Conservation (phyloP, 805 yeast species). For the Kuraishia piskuri region DNA sequence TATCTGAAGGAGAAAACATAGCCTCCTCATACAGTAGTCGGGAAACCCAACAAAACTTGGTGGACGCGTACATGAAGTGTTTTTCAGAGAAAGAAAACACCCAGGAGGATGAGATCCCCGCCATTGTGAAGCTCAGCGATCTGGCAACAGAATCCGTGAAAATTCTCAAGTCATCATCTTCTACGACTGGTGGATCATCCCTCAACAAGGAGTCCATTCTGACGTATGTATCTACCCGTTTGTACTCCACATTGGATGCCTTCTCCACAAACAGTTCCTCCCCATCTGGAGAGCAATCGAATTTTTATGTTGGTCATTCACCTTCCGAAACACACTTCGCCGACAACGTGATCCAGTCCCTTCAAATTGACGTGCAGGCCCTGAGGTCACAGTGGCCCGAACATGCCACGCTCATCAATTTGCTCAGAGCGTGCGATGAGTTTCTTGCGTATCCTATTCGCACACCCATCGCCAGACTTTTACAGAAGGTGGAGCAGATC, state of each 20-base stretch:
- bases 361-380: constrained; percentile 35
- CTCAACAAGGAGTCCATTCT: not conserved
- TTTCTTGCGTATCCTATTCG: constrained; percentile 50
- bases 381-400: constrained; percentile 82
- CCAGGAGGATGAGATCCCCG: not conserved
- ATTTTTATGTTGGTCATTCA: constrained; percentile 62
- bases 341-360: constrained; percentile 33
- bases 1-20: not conserved
- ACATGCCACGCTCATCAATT: constrained; percentile 76
- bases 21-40: constrained; percentile 22
- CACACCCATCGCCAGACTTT: constrained; percentile 67
- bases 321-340: constrained; percentile 56
- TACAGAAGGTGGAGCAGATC: constrained; percentile 81
- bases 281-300: not conserved
- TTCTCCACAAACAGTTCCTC: not conserved
- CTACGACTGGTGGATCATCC: not conserved
- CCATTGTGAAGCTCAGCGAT: constrained; percentile 37
- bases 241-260: not conserved
- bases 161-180: too few species aligned
- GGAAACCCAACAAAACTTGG: constrained; percentile 38
- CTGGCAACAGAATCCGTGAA: not conserved
- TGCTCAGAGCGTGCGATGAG: constrained; percentile 57
- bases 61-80: constrained; percentile 36
- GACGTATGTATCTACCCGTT: not conserved
- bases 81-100: constrained; percentile 24